Conservation (phyloP, 1,284 basidiomycete genomes). For the Schizophyllum commune region DNA sequence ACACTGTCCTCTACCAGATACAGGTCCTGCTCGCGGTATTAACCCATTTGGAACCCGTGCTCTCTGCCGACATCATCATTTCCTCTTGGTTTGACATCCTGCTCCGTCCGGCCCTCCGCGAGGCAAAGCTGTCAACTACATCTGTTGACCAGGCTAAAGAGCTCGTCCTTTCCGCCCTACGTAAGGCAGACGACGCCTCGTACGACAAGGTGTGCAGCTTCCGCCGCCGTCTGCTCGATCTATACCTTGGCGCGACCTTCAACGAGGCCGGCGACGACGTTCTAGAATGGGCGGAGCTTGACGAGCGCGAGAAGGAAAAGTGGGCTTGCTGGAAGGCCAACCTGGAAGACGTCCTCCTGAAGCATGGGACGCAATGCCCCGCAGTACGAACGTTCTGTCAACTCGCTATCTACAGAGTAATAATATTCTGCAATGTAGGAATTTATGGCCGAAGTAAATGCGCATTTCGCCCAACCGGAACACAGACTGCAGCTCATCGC, state of each 20-base stretch:
- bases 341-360: slow-evolving; percentile 63
- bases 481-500: slow-evolving; percentile 62
- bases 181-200: slow-evolving; percentile 33
- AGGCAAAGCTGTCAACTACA: slow-evolving; percentile 53
- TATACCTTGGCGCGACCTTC: slow-evolving; percentile 67
- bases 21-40: slow-evolving; percentile 62
- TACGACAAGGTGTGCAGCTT: slow-evolving; percentile 52
- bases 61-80: slow-evolving; percentile 53
- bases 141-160: slow-evolving; percentile 64
- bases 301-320: slow-evolving; percentile 49
- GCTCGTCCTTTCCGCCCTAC: slow-evolving; percentile 54
- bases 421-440: slow-evolving; percentile 34
- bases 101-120: slow-evolving; percentile 65
- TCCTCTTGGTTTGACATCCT: slow-evolving; percentile 73
- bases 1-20: slow-evolving; percentile 48
- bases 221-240: slow-evolving; percentile 57
- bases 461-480: slow-evolving; percentile 49
- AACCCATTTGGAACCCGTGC: slow-evolving; percentile 49
- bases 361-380: slow-evolving; percentile 52
- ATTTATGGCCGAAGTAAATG: slow-evolving; percentile 55
- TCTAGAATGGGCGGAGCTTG: slow-evolving; percentile 62
- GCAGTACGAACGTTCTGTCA: slow-evolving; percentile 37
- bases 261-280: slow-evolving; percentile 69
- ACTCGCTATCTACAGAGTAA: slow-evolving; percentile 11
- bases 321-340: slow-evolving; percentile 66